Conservation (phyloP, 768 basidiomycete species). For the Tulasnella sp. region DNA sequence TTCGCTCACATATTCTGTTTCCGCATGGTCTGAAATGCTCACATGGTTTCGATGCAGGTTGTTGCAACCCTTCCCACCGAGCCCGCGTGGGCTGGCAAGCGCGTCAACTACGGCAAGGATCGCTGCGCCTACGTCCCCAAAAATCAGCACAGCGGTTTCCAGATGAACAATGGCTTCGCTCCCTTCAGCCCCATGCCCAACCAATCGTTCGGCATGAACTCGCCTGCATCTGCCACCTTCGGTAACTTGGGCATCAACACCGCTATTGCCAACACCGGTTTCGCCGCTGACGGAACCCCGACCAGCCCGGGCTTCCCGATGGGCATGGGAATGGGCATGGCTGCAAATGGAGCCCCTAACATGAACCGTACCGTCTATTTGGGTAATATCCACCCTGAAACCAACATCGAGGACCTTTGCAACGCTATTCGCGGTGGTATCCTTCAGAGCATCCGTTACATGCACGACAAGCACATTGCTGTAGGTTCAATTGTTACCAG, state of each 20-base stretch:
- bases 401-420: constrained; percentile 89
- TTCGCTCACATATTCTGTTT: constrained; percentile 36
- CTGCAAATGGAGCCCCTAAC: constrained; percentile 44
- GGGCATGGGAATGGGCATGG: constrained; percentile 26
- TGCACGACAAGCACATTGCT: constrained; percentile 96
- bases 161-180: constrained; percentile 9
- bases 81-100: constrained; percentile 89
- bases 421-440: constrained; percentile 97
- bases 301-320: constrained; percentile 26
- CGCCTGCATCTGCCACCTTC: constrained; percentile 29
- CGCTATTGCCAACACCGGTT: constrained; percentile 12
- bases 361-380: constrained; percentile 93
- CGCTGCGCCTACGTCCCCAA: constrained; percentile 97
- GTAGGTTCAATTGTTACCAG: constrained; percentile 44
- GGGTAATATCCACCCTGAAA: constrained; percentile 96
- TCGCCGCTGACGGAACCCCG: constrained; percentile 21
- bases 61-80: constrained; percentile 90
- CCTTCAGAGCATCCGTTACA: constrained; percentile 88
- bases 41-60: constrained; percentile 50
- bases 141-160: constrained; percentile 66
- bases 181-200: constrained; percentile 24
- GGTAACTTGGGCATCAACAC: constrained; percentile 20
- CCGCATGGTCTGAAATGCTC: constrained; percentile 16
- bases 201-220: constrained; percentile 32
- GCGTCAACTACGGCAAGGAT: constrained; percentile 98